Evolutionary conservation across 768 basidiomycete species (phyloP).

Genomic region (Pleurotus salmoneostramineus): DNA sequence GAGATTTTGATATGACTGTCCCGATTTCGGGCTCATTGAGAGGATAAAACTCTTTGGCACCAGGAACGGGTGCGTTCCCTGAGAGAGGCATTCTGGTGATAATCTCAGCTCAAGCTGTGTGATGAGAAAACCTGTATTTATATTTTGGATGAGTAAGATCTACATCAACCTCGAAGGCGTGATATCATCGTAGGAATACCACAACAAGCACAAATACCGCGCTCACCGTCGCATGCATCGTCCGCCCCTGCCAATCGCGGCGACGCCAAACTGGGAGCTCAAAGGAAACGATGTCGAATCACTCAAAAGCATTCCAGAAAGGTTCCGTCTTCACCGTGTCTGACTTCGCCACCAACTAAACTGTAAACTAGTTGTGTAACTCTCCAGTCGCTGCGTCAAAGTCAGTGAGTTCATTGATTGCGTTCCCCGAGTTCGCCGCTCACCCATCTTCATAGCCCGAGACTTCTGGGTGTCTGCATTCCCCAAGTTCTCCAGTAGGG

Average conservation of each 20-base stretch:
- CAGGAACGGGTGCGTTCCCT: slow-evolving; percentile 46
- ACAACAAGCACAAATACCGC: slow-evolving; percentile 13
- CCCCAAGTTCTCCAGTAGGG: slow-evolving; percentile 67
- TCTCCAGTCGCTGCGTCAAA: slow-evolving; percentile 68
- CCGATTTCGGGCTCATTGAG: slow-evolving; percentile 59
- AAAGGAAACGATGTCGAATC: slow-evolving; percentile 23
- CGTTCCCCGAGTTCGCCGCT: slow-evolving; percentile 7
- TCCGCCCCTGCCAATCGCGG: slow-evolving; percentile 48
- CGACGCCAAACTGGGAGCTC: slow-evolving; percentile 58
- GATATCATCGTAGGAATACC: too few species aligned
- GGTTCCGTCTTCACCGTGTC: slow-evolving; percentile 30
- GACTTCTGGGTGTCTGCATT: slow-evolving; percentile 70
- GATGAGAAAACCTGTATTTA: background rate
- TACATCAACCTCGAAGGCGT: too few species aligned
- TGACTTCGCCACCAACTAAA: background rate
- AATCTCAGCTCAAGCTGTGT: background rate
- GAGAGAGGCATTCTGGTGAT: slow-evolving; percentile 14
- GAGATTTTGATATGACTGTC: slow-evolving; percentile 14
- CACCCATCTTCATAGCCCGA: slow-evolving; percentile 42
- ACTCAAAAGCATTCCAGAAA: slow-evolving; percentile 51
- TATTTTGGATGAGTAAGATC: too few species aligned
- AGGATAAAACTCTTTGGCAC: slow-evolving; percentile 52
- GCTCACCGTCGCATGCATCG: slow-evolving; percentile 7
- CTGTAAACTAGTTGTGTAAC: slow-evolving; percentile 49
- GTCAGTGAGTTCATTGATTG: slow-evolving; percentile 25